Conservation (phyloP, 495 filamentous ascomycete species). For the Penicillium malachiteum region DNA sequence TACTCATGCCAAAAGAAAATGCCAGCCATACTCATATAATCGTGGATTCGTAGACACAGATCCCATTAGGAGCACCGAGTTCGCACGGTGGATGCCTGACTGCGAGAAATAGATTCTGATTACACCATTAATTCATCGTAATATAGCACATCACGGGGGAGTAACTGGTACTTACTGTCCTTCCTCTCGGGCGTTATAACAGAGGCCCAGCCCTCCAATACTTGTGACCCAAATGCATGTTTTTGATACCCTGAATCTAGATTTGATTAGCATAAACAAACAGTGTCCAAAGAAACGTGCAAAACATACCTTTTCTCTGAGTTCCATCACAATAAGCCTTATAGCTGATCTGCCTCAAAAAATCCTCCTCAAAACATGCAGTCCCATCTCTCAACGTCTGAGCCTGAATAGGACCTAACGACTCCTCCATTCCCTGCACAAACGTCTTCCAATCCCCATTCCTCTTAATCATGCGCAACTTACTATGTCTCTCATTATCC, state of each 20-base stretch:
- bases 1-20: no score
- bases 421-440: constrained; percentile 1
- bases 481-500: not conserved
- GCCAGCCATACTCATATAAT: no score
- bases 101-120: not conserved
- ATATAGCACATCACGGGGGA: no score
- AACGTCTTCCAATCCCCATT: not conserved
- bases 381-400: not conserved
- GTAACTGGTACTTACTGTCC: no score
- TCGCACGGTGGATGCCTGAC: not conserved
- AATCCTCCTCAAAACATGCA: not conserved
- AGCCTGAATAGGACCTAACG: not conserved
- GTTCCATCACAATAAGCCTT: not conserved
- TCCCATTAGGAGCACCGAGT: not conserved
- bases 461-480: not conserved
- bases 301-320: no score
- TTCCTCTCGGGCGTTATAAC: no score
- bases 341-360: not conserved
- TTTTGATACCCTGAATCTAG: not conserved
- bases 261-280: not conserved
- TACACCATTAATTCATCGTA: not conserved
- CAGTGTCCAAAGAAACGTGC: no score
- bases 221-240: no score
- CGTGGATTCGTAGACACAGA: no score
- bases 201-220: no score